Evolutionary conservation across 2,329 filamentous ascomycete species (phyloP), one percentile per base, ranked within the genome.

Genomic region (Xylogone sp.): DNA sequence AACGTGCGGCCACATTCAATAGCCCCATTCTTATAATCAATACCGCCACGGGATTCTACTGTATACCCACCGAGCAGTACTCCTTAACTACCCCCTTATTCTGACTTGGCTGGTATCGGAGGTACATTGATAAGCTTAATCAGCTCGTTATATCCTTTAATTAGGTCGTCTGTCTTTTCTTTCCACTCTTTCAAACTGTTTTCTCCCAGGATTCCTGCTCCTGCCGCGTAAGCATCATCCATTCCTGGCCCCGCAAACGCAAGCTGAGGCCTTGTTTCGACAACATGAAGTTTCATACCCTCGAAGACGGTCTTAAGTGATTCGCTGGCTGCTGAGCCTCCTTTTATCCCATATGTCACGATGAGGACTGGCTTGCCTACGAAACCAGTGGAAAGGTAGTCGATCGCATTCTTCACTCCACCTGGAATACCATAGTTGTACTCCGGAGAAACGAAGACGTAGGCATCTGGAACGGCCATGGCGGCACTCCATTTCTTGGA

Each of bases 371-470:
- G 75, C 61, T 83, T 83, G 10, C 74, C 76, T 24, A 64, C 71
- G 78, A 78, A 83, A 61, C 83, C 81, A 57, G 82, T 67, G 56
- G 71, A 75, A 1, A 85, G 69, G 59, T 81, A 84, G 62, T 84
- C 81, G 49, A 85, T 72, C 3, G 81, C 80, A 60, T 83, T 85
- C 68, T 85, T 84, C 46, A 79, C 66, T 7, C 69, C 72, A 0
- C 75, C 79, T 0, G 80, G 69, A 4, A 81, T 67, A 20, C 76
- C 73, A 62, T 68, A 76, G 68, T 84, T 83, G 61, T 84, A 84
- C 63, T 81, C 74, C 0, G 75, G 71, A 18, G 73, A 69, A 31
- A 79, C 71, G 42, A 79, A 65, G 42, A 80, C 61, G 61, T 76
- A 78, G n/a, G 60, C 75, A 46, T 75, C 70, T 62, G 74, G 68